Evolutionary conservation across 1,139 yeast species (phyloP), one percentile per base, ranked within the genome.

Genomic region (Meyerozyma smithsonii): DNA sequence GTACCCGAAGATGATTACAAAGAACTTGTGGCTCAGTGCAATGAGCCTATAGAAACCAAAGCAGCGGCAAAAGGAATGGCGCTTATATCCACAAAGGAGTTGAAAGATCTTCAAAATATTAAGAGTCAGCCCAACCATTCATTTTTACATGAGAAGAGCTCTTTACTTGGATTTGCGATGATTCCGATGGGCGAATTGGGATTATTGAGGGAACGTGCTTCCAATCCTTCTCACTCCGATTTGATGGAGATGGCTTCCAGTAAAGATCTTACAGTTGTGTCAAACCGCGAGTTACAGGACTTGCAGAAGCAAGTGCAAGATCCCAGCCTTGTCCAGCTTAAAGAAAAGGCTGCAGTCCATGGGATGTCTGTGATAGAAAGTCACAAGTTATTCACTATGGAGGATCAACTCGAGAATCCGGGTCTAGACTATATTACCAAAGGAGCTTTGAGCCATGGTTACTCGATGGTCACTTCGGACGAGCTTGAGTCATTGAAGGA

Each of bases 321-420:
- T 25, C 55, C 67, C 39, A 49, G 50, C 38, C 36, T 46, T 28
- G 51, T 49, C 18, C 36, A 51, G 36, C 38, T 60, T 36, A 38
- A 45, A 28, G 42, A 45, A n/a, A 58, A 56, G 32, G 61, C 66
- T 8, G 45, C 45, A 15, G 50, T 52, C 2, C 43, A 52, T 11
- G 64, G 62, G n/a, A 40, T 51, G 46, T 48, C 42, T 20, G 51
- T 53, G 6, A 43, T 56, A 8, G 44, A 55, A n/a, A 39, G 37
- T 6, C 42, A 39, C 1, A 57, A 52, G n/a, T 40, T 58, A 10
- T 54, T 17, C 14, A 30, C 15, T 15, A 11, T 30, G 10, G 8
- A 18, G 12, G 21, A 54, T n/a, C 51, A 46, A 11, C 49, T 60
- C 25, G 44, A 50, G 21, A 35, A 16, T 20, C 28, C 28, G 10